These are phyloP conservation scores for Ascochyta pisi DNA, from an alignment of 2,329 filamentous ascomycete genomes.

Conservation along the genomic window DNA sequence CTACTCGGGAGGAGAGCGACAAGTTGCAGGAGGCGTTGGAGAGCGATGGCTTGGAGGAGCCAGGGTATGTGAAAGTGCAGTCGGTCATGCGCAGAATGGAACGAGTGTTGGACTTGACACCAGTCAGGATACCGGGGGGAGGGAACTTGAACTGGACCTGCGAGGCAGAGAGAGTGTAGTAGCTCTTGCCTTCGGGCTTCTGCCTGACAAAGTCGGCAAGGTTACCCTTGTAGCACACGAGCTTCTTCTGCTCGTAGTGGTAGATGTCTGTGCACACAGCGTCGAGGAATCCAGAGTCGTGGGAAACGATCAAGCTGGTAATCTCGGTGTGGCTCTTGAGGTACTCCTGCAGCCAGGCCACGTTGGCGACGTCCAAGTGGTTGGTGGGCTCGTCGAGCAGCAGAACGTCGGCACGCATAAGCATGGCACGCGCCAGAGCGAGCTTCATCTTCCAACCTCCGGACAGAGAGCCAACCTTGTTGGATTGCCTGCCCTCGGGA, in stretches of 20 bases:
- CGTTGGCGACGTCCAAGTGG: constrained; percentile 94
- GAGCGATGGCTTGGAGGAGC: constrained; percentile 84
- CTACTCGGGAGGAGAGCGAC: constrained; percentile 87
- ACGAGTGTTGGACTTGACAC: constrained; percentile 93
- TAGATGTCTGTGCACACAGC: constrained; percentile 98
- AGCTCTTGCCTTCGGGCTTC: constrained; percentile 94
- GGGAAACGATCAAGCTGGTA: constrained; percentile 95
- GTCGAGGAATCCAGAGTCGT: constrained; percentile 97
- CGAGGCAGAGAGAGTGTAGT: constrained; percentile 91
- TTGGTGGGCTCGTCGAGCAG: constrained; percentile 98
- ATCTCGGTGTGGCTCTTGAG: constrained; percentile 95
- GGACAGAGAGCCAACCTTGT: constrained; percentile 92
- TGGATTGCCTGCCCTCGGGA: constrained; percentile 84
- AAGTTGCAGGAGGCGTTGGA: constrained; percentile 86
- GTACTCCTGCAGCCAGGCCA: constrained; percentile 95
- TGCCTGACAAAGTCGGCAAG: constrained; percentile 83
- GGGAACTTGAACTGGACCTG: constrained; percentile 98
- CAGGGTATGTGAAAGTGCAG: constrained; percentile 93
- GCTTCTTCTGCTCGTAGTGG: constrained; percentile 98
- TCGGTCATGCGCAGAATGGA: constrained; percentile 95
- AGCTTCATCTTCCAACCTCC: constrained; percentile 99
- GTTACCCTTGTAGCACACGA: constrained; percentile 84
- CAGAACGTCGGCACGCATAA: constrained; percentile 94
- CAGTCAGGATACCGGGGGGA: constrained; percentile 88
- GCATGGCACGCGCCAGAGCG: constrained; percentile 92